Evolutionary conservation across 176 grass and related monocot species (phyloP).

Genomic region (Thinopyrum elongatum): DNA sequence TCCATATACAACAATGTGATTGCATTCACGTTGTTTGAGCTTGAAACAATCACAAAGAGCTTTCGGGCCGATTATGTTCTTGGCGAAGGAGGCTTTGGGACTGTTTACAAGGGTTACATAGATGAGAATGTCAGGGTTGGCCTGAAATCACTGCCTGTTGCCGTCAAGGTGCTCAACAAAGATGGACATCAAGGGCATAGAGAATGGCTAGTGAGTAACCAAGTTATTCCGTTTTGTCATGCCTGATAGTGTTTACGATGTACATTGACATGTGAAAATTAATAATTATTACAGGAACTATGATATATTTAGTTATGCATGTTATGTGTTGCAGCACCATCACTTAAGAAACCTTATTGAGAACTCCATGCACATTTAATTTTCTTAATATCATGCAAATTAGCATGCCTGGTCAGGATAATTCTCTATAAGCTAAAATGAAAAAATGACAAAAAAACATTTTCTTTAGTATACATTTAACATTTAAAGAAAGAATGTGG

Average conservation of each 20-base stretch:
- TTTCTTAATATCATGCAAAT: slow-evolving; percentile 14
- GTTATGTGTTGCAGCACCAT: not conserved
- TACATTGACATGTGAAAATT: slow-evolving; percentile 10
- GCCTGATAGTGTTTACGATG: not conserved
- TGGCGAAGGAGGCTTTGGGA: slow-evolving; percentile 98
- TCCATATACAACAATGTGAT: slow-evolving; percentile 97
- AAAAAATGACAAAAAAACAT: not conserved
- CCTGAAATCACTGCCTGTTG: slow-evolving; percentile 90
- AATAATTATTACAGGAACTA: not conserved
- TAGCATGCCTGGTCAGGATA: not conserved
- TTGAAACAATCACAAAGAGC: slow-evolving; percentile 97
- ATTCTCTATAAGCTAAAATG: not conserved
- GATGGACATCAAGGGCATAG: slow-evolving; percentile 97
- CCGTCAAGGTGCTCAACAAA: slow-evolving; percentile 98
- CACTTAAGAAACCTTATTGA: not conserved
- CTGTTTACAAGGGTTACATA: slow-evolving; percentile 99
- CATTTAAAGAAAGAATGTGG: not conserved
- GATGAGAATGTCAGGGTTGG: slow-evolving; percentile 99
- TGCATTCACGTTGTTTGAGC: slow-evolving; percentile 91
- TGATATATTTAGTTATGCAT: not conserved
- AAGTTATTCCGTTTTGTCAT: slow-evolving; percentile 31
- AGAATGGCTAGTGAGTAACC: slow-evolving; percentile 96
- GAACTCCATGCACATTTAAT: slow-evolving; percentile 1
- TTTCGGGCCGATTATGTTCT: slow-evolving; percentile 95
- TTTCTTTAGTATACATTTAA: not conserved